Base-by-base conservation (phyloP, 495 filamentous ascomycete species). In the Aspergillus bertholletiae region DNA sequence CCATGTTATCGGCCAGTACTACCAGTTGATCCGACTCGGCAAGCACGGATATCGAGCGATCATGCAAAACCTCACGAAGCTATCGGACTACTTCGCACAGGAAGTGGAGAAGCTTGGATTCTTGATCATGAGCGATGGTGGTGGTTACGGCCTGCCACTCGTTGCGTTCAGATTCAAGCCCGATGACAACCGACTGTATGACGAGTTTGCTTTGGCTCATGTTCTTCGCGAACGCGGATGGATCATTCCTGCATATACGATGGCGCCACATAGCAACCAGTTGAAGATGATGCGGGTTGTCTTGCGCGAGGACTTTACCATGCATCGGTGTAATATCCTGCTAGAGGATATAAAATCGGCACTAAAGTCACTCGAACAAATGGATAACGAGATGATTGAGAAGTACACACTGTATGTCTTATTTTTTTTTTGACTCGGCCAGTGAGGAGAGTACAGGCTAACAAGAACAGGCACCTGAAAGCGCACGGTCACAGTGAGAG, bases 1-100 rank as follows among this genome's bases (percentile, higher is more conserved):
- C 35, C 92, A 96, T 62, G 85, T 96, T 57, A 96, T 96, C 64
- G 92, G 92, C 27, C 92, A 96, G 70, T 96, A 96, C 75, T 96
- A 96, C 75, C 92, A 96, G 68, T 75, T 96, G 66, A 94, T 96
- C 72, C 88, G 92, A 9, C 82, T 96, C 7, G 92, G 92, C 45
- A 92, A 94, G 78, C 83, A 85, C 60, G 92, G 92, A 13, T 96
- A 94, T 76, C 79, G 85, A 18, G 74, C 85, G 49, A 92, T 95
- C 74, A 96, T 96, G 92, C 69, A 75, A 55, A 96, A 96, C 73
- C 74, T 96, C 30, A 95, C 88, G 49, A 84, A 87, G 50, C 91
- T 85, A 2, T 82, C 91, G 13, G 86, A 95, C 70, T 92, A 95
- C 70, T 82, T 96, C 20, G 76, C 86, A 30, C 73, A 76, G 1